Evolutionary conservation across 2,329 filamentous ascomycete genomes (phyloP).

Genomic region (Aureobasidium sp.): DNA sequence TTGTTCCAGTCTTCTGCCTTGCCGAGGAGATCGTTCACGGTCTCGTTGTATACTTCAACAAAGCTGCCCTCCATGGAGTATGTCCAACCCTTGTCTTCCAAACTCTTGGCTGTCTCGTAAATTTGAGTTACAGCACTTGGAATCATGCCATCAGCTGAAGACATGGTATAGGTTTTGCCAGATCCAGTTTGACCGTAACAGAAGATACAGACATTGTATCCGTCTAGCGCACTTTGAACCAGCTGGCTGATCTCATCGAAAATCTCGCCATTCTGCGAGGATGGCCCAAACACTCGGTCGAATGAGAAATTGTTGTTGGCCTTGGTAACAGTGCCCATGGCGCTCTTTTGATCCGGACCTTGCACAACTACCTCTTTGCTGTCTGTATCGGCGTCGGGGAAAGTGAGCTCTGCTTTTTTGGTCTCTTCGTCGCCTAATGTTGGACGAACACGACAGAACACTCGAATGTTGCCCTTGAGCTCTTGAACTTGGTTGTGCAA

Average conservation of each 20-base stretch:
- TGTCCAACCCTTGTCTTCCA: constrained; percentile 87
- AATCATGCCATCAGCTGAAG: constrained; percentile 85
- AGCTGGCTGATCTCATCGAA: constrained; percentile 96
- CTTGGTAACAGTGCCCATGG: constrained; percentile 65
- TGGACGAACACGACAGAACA: constrained; percentile 93
- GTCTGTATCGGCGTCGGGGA: constrained; percentile 65
- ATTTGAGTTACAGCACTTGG: constrained; percentile 89
- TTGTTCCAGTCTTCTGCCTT: constrained; percentile 64
- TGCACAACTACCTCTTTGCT: constrained; percentile 79
- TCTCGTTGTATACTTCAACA: constrained; percentile 97
- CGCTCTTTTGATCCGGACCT: constrained; percentile 77
- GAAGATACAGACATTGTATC: constrained; percentile 98
- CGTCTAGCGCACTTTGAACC: constrained; percentile 91
- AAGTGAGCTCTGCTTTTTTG: constrained; percentile 65
- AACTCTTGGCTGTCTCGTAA: constrained; percentile 73
- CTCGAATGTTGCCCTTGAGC: constrained; percentile 94
- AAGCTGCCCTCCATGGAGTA: constrained; percentile 95
- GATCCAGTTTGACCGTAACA: constrained; percentile 97
- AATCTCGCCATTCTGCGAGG: constrained; percentile 71
- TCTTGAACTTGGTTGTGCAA: constrained; percentile 98
- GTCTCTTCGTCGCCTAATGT: constrained; percentile 54
- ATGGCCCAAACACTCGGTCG: constrained; percentile 81
- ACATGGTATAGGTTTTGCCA: constrained; percentile 97
- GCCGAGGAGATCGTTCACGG: constrained; percentile 81
- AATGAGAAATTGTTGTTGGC: constrained; percentile 85